phyloP scores from a whole-genome alignment of 169 alveolate species.

The Eimeria necatrix region DNA sequence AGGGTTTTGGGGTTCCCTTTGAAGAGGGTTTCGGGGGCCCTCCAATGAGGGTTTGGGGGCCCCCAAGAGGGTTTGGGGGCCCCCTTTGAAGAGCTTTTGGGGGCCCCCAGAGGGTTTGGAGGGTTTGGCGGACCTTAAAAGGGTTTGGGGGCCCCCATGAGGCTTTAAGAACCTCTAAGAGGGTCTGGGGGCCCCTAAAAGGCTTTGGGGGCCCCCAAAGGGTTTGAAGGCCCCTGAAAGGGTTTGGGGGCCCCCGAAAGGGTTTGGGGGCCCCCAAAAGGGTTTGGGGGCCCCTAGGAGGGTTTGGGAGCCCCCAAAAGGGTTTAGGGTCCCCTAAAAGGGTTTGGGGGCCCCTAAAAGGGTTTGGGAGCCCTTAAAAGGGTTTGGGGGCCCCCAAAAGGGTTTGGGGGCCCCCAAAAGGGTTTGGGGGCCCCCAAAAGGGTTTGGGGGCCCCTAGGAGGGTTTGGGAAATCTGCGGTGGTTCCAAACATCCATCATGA shows the following conservation, averaged over 20 bases:
- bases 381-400: not conserved
- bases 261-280: not conserved
- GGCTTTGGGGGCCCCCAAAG: too few relatives aligned
- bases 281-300: not conserved
- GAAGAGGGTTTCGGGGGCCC: too few relatives aligned
- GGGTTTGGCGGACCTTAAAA: too few relatives aligned
- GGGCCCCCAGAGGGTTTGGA: too few relatives aligned
- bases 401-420: not conserved
- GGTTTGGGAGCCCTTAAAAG: not conserved
- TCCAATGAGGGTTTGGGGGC: too few relatives aligned
- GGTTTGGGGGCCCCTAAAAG: not conserved
- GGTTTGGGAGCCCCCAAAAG: not conserved
- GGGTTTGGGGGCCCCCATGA: too few relatives aligned
- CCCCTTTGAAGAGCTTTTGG: too few relatives aligned
- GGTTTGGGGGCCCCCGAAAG: not conserved
- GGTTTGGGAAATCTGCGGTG: conserved; percentile 90
- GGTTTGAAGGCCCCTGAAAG: too few relatives aligned
- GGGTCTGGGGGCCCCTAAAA: too few relatives aligned
- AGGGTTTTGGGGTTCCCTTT: too few relatives aligned
- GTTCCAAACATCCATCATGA: conserved; percentile 88
- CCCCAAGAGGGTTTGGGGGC: too few relatives aligned
- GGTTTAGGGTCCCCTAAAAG: not conserved
- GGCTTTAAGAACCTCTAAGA: too few relatives aligned
- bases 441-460: not conserved
- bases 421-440: not conserved